These are phyloP conservation scores for Cucurbita argyrosperma DNA, from an alignment of 306 rosid species.

Conservation along the genomic window DNA sequence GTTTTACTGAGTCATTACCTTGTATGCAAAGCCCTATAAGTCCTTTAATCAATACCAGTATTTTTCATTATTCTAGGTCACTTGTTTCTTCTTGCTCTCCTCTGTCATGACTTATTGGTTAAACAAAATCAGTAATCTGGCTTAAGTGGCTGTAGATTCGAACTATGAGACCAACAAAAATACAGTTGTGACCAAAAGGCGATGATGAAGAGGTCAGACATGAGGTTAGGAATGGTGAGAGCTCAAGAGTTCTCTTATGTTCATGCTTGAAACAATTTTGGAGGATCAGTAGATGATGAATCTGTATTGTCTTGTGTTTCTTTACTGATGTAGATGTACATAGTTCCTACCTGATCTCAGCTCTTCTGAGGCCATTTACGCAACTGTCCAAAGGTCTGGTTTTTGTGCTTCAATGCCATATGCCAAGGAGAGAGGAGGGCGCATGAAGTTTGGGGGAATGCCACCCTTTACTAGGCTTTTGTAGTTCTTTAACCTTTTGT, in stretches of 20 bases:
- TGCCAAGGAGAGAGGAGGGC: not conserved
- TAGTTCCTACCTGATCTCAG: not conserved
- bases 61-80: not conserved
- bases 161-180: not conserved
- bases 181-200: not conserved
- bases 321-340: not conserved
- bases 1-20: constrained; percentile 8
- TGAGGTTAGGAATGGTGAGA: not conserved
- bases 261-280: not conserved
- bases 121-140: not conserved
- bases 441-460: not conserved
- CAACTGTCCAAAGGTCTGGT: not conserved
- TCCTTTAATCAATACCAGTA: constrained; percentile 21
- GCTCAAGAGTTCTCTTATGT: not conserved
- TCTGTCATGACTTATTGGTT: not conserved
- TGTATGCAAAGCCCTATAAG: constrained; percentile 10
- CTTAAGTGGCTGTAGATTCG: not conserved
- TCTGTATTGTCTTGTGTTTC: not conserved
- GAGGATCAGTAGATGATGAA: constrained; percentile 1
- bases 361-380: not conserved
- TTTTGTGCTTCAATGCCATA: not conserved
- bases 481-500: not conserved
- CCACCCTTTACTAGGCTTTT: not conserved
- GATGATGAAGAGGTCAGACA: not conserved
- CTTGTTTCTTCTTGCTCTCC: not conserved